Evolutionary conservation across 192 early-diverging fungal species (phyloP).

Genomic region (Chytriomyces sp.): DNA sequence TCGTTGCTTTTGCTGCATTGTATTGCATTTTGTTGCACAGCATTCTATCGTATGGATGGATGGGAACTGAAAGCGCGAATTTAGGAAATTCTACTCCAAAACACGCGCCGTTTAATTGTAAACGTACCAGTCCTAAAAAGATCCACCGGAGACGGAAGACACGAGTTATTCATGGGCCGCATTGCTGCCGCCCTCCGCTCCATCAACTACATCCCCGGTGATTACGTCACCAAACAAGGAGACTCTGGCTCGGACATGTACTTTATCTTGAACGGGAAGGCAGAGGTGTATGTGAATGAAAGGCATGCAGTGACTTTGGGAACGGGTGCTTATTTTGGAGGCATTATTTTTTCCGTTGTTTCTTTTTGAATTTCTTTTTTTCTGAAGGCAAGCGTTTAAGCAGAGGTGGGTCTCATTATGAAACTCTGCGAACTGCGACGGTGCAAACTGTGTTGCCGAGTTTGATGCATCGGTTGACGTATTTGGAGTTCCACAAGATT

Average conservation of each 20-base stretch:
- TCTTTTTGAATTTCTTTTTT: no score
- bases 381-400: no score
- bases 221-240: conserved; percentile 35
- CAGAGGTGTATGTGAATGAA: conserved; percentile 46
- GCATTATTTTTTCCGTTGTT: not conserved
- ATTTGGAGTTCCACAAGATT: conserved; percentile 2
- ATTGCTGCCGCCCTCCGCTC: conserved; percentile 19
- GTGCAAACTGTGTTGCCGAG: not conserved
- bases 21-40: no score
- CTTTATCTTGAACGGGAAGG: conserved; percentile 49
- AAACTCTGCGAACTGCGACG: conserved; percentile 8
- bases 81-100: conserved; percentile 32
- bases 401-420: conserved; percentile 1
- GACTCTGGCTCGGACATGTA: conserved; percentile 57
- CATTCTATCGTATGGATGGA: not conserved
- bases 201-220: conserved; percentile 32
- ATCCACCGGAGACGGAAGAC: conserved; percentile 14
- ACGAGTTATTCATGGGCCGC: conserved; percentile 27
- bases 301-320: conserved; percentile 33
- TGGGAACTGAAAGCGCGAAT: not conserved
- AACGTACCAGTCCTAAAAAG: conserved; percentile 38
- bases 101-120: conserved; percentile 33
- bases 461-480: not conserved
- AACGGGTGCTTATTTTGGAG: conserved; percentile 16
- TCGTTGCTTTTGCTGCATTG: no score